These are phyloP conservation scores for Coleophoma cylindrospora DNA, from an alignment of 2,329 filamentous ascomycete species.

Conservation along the genomic window DNA sequence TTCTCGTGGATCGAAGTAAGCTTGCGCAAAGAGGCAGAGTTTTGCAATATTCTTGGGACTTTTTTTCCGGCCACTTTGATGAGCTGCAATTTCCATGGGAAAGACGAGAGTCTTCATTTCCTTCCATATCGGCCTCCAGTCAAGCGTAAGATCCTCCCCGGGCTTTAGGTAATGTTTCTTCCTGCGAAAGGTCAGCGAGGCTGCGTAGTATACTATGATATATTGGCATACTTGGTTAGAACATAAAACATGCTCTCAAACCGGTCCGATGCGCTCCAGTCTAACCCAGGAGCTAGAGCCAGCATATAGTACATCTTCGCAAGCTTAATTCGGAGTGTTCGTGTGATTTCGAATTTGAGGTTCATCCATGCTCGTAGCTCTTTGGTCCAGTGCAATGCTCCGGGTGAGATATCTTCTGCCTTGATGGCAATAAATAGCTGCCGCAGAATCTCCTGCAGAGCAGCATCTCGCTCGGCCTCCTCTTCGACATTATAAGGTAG, in stretches of 20 bases:
- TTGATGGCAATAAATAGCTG: conserved; percentile 89
- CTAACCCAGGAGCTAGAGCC: conserved; percentile 82
- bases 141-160: conserved; percentile 80
- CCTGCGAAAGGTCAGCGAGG: conserved; percentile 39
- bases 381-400: conserved; percentile 93
- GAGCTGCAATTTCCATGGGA: conserved; percentile 71
- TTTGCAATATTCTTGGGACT: conserved; percentile 69
- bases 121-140: conserved; percentile 90
- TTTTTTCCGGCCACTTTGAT: conserved; percentile 50
- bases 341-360: conserved; percentile 94
- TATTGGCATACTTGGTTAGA: conserved; percentile 72
- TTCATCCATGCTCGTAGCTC: conserved; percentile 94
- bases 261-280: conserved; percentile 74
- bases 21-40: conserved; percentile 82
- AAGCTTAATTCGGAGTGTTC: conserved; percentile 75
- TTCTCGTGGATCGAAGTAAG: conserved; percentile 88
- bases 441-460: conserved; percentile 82
- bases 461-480: conserved; percentile 69
- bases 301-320: conserved; percentile 94
- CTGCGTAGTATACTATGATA: conserved; percentile 14
- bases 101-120: conserved; percentile 89
- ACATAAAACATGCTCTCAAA: conserved; percentile 97
- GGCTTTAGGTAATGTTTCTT: conserved; percentile 95
- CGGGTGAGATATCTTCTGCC: conserved; percentile 89
- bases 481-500: conserved; percentile 87